Percentiles rank a stretch among this genome's conserved stretches.
These are phyloP conservation scores for Colletotrichum sidae DNA, from an alignment of 2,329 filamentous ascomycete genomes.

Conservation along the genomic window DNA sequence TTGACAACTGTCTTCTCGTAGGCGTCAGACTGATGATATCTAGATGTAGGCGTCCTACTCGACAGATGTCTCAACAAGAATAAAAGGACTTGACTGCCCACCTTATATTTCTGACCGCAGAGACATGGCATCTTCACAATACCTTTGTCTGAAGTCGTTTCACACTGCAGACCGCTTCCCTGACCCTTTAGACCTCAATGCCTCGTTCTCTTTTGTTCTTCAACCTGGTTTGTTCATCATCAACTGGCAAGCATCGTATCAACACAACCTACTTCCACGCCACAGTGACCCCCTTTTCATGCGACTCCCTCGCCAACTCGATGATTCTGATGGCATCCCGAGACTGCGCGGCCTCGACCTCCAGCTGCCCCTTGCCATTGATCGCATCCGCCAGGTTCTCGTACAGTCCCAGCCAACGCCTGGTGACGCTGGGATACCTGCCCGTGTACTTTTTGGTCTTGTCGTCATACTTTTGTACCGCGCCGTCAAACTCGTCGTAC, in stretches of 20 bases:
- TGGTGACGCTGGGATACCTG: constrained; percentile 51
- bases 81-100: no score
- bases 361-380: constrained; percentile 49
- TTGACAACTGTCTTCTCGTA: no score
- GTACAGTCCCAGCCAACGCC: constrained; percentile 54
- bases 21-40: no score
- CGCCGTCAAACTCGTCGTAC: constrained; percentile 48
- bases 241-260: no score
- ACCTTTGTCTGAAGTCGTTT: no score
- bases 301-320: constrained; percentile 55
- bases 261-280: constrained; percentile 38
- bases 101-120: no score
- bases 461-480: constrained; percentile 45
- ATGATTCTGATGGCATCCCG: constrained; percentile 54
- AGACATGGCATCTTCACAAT: no score
- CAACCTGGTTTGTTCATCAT: neutral
- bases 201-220: neutral
- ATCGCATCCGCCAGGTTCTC: constrained; percentile 54
- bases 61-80: no score
- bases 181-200: neutral
- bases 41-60: no score
- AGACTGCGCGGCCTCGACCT: constrained; percentile 52
- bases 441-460: constrained; percentile 49
- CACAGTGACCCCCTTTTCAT: constrained; percentile 47
- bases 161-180: no score